Percentiles rank a stretch among this genome's conserved stretches.
phyloP scores from a whole-genome alignment of 495 filamentous ascomycete genomes.

The Penicillium cosmopolitanum region DNA sequence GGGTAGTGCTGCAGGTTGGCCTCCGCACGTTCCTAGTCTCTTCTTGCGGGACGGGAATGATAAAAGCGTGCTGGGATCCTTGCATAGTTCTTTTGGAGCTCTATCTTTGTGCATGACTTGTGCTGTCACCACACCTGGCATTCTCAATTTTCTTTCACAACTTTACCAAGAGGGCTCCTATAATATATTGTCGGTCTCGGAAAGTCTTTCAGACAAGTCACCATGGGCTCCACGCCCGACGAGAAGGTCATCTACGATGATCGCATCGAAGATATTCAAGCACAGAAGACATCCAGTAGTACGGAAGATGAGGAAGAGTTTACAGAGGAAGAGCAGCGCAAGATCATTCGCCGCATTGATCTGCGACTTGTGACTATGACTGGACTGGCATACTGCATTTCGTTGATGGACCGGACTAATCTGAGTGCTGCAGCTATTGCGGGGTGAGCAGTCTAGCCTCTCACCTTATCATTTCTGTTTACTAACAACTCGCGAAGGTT shows the following conservation, averaged over 20 bases:
- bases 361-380: slow-evolving; percentile 64
- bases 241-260: slow-evolving; percentile 34
- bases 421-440: slow-evolving; percentile 65
- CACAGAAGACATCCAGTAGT: slow-evolving; percentile 14
- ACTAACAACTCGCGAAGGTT: slow-evolving; percentile 38
- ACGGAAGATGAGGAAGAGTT: slow-evolving; percentile 45
- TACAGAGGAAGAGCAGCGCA: slow-evolving; percentile 38
- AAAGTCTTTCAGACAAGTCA: not conserved
- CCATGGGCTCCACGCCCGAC: slow-evolving; percentile 9
- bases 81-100: not conserved
- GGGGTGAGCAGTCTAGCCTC: slow-evolving; percentile 35
- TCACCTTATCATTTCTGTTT: not conserved
- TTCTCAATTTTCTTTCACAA: not conserved
- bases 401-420: slow-evolving; percentile 72
- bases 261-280: slow-evolving; percentile 35
- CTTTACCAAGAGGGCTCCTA: not conserved
- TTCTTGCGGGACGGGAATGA: not conserved
- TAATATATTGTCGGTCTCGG: not conserved
- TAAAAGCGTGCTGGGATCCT: not conserved
- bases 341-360: slow-evolving; percentile 64
- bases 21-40: not conserved
- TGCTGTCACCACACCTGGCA: not conserved
- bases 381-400: slow-evolving; percentile 67
- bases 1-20: not conserved
- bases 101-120: no score